Evolutionary conservation across 192 early-diverging fungal genomes (phyloP), one percentile per base, ranked within the genome.

Genomic region (Coemansia pectinata): DNA sequence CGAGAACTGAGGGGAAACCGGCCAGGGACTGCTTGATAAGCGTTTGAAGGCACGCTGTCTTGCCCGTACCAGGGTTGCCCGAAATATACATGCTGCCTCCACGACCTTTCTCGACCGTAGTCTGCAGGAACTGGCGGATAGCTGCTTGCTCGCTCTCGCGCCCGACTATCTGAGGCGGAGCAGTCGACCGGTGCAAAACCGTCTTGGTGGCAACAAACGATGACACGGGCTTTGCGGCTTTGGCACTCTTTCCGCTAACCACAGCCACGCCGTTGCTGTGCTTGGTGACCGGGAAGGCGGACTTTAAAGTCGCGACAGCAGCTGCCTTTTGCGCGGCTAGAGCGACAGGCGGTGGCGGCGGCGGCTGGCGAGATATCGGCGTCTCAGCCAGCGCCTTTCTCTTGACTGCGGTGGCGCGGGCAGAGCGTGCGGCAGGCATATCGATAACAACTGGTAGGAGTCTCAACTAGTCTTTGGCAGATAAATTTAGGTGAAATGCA

Each of bases 61-160:
- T 98, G 42, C 96, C 96, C 21, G 96, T 98, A 5, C 96, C 96
- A 0, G 96, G 96, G 47, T 87, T 88, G 1, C 96, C 96, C 7
- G 93, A 92, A 15, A 98, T 89, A 74, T 98, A 98, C 36, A 93
- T 77, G 59, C 88, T 90, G 8, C 88, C 91, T 31, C 82, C 77
- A 31, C 69, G 67, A 31, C 63, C 66, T 21, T 66, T 29, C 53
- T 77, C 77, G 40, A 84, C 72, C 14, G 82, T 79, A 2, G 36
- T 40, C 7, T 55, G 50, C 8, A 84, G 69, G 40, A 84, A 84
- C 27, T 61, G 29, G 19, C 71, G 69, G 36, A 84, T 84, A 9
- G 71, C 44, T 8, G 27, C 44, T 38, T 79, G 77, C 66, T 84
- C 82, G 29, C 61, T 50, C 36, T 65, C 73, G 59, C 82, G 82